A percentile compares a stretch with the other conserved stretches of the same genome.
phyloP scores from a whole-genome alignment of 257 asterid genomes.

The Forsythia suspensa region DNA sequence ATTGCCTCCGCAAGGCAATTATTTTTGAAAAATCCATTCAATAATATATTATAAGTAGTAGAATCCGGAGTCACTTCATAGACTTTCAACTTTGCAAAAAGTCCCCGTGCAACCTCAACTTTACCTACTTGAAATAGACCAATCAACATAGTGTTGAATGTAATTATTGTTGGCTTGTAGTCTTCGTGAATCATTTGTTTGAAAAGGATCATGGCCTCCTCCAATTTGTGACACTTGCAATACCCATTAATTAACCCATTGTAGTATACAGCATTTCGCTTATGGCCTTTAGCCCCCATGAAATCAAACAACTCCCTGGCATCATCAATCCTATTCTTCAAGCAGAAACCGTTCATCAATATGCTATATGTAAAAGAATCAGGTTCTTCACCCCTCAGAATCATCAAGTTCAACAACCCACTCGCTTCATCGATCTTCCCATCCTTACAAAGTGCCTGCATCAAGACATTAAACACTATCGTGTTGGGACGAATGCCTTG shows the following conservation, averaged over 20 bases:
- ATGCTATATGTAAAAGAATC: slow-evolving; percentile 52
- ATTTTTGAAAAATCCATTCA: slow-evolving; percentile 69
- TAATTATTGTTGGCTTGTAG: slow-evolving; percentile 46
- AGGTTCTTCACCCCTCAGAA: slow-evolving; percentile 62
- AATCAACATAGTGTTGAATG: slow-evolving; percentile 53
- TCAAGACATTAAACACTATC: slow-evolving; percentile 54
- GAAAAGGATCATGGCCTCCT: slow-evolving; percentile 51
- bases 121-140: slow-evolving; percentile 53
- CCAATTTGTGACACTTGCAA: slow-evolving; percentile 46
- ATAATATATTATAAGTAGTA: slow-evolving; percentile 49
- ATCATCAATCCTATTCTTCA: slow-evolving; percentile 47
- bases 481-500: slow-evolving; percentile 63
- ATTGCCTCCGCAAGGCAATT: slow-evolving; percentile 48
- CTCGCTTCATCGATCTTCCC: slow-evolving; percentile 57
- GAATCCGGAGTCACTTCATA: slow-evolving; percentile 40
- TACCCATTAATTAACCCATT: slow-evolving; percentile 64
- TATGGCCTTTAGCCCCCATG: slow-evolving; percentile 52
- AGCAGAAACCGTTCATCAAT: slow-evolving; percentile 61
- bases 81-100: slow-evolving; percentile 45
- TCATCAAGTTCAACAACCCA: slow-evolving; percentile 60
- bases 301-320: slow-evolving; percentile 57
- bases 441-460: slow-evolving; percentile 59
- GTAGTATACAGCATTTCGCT: slow-evolving; percentile 39
- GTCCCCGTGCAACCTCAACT: slow-evolving; percentile 44
- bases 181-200: slow-evolving; percentile 50